Evolutionary conservation across 192 early-diverging fungal genomes (phyloP), one percentile per base, ranked within the genome.

Genomic region (Cladochytrium replicatum): DNA sequence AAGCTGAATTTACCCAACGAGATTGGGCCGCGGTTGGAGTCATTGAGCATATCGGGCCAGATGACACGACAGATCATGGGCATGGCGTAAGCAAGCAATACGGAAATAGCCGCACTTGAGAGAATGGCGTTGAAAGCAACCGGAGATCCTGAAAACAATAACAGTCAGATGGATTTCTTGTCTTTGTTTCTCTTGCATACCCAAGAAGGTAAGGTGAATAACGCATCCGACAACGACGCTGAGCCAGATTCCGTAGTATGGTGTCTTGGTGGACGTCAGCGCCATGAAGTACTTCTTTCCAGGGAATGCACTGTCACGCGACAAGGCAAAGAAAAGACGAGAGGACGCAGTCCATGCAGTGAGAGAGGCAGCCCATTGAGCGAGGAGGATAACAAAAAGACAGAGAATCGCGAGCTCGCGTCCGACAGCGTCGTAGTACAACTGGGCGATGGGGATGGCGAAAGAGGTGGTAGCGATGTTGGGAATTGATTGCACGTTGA

Each of bases 311-410:
- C 60, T 55, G 50, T 69, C 67, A 2, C 67, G 48, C 29, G 56
- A 29, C 32, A 69, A 60, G 22, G 67, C 66, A 32, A 54, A 69
- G 41, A 69, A 42, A 48, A 67, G 47, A 9, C 64, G 32, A 3
- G 40, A 30, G 49, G 49, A 63, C 1, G 48, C 46, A n/a, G n/a
- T n/a, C n/a, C n/a, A n/a, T n/a, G n/a, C n/a, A 13, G 54, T 41
- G 17, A 67, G 15, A 17, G 67, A 52, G 34, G 58, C 29, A 38
- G 64, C 46, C 4, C 31, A 43, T 15, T 41, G 41, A 9, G 49
- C 44, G 24, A 25, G 21, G 23, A 57, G 41, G 2, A 69, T 60
- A 32, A 66, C 32, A 30, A 55, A 34, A 3, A 68, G 37, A 28
- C 25, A 23, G 13, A 46, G 19, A 6, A 53, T 44, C 11, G 48